These are phyloP conservation scores for Aspergillus sp. DNA, from an alignment of 2,329 filamentous ascomycete species.

Conservation along the genomic window DNA sequence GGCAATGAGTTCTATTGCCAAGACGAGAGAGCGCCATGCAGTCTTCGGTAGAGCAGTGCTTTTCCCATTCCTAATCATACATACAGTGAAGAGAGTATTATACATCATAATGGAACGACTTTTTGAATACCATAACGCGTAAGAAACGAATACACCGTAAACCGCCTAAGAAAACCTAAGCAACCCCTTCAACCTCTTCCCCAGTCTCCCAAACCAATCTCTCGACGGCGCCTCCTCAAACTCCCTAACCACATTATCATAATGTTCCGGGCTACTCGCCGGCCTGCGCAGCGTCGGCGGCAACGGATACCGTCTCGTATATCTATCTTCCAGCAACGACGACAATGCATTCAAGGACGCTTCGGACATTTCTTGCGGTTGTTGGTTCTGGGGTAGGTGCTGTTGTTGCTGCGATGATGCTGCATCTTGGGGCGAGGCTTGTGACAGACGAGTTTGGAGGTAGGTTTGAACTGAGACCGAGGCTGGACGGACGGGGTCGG, in stretches of 20 bases:
- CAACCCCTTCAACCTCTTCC: constrained; percentile 43
- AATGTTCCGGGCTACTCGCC: constrained; percentile 46
- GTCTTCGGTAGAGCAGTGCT: neutral
- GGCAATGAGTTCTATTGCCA: neutral
- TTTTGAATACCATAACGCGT: no score
- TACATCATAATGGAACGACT: neutral
- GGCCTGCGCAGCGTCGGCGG: constrained; percentile 43
- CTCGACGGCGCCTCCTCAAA: constrained; percentile 48
- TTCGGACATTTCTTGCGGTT: constrained; percentile 23
- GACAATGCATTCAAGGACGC: constrained; percentile 52
- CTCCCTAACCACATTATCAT: constrained; percentile 46
- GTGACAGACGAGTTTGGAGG: constrained; percentile 28
- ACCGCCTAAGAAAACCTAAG: constrained; percentile 24
- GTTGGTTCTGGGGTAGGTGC: constrained; percentile 8
- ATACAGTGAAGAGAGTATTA: neutral
- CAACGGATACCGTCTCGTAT: constrained; percentile 46
- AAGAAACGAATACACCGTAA: neutral
- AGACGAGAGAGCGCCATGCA: neutral
- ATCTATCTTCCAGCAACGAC: constrained; percentile 54
- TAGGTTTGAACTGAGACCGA: constrained; percentile 40
- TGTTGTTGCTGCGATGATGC: constrained; percentile 4
- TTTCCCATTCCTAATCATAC: neutral
- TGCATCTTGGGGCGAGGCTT: constrained; percentile 14
- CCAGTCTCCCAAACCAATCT: constrained; percentile 39
- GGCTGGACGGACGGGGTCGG: constrained; percentile 38